Evolutionary conservation across 2,329 filamentous ascomycete species (phyloP).

Genomic region (Cercospora citrullina): DNA sequence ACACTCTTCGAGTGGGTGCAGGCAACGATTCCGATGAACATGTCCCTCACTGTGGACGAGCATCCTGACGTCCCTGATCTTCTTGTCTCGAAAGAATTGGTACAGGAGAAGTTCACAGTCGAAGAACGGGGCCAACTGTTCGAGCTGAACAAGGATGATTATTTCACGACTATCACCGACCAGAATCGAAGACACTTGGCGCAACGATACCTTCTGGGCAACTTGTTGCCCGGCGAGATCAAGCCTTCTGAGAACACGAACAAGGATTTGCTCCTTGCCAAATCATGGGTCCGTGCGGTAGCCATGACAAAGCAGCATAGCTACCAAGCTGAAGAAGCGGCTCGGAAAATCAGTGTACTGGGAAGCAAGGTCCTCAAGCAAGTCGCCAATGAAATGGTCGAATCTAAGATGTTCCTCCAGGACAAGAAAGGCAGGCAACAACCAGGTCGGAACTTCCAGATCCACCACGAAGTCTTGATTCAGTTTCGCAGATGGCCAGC

Average conservation of each 20-base stretch:
- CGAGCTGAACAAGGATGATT: constrained; percentile 24
- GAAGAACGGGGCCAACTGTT: constrained; percentile 15
- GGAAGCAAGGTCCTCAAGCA: constrained; percentile 41
- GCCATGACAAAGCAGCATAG: constrained; percentile 44
- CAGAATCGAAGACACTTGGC: constrained; percentile 25
- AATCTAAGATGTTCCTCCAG: constrained; percentile 58
- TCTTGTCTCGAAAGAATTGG: constrained; percentile 17
- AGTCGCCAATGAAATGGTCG: constrained; percentile 58
- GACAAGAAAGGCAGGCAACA: constrained; percentile 60
- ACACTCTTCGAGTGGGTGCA: constrained; percentile 66
- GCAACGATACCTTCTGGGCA: constrained; percentile 22
- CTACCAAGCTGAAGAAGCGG: constrained; percentile 44
- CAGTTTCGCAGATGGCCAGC: constrained; percentile 58
- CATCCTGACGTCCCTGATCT: constrained; percentile 40
- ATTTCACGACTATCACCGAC: constrained; percentile 27
- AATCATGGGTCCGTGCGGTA: constrained; percentile 51
- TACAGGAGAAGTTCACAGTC: constrained; percentile 23
- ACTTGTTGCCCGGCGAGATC: constrained; percentile 14
- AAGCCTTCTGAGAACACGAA: constrained; percentile 20
- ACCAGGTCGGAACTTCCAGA: constrained; percentile 62
- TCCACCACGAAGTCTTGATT: constrained; percentile 60
- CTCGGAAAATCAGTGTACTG: constrained; percentile 43
- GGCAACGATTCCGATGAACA: constrained; percentile 39
- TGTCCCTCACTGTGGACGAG: constrained; percentile 28
- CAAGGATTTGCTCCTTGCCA: constrained; percentile 35